Base-by-base conservation (phyloP, 2,329 filamentous ascomycete genomes). In the Calycina marina region DNA sequence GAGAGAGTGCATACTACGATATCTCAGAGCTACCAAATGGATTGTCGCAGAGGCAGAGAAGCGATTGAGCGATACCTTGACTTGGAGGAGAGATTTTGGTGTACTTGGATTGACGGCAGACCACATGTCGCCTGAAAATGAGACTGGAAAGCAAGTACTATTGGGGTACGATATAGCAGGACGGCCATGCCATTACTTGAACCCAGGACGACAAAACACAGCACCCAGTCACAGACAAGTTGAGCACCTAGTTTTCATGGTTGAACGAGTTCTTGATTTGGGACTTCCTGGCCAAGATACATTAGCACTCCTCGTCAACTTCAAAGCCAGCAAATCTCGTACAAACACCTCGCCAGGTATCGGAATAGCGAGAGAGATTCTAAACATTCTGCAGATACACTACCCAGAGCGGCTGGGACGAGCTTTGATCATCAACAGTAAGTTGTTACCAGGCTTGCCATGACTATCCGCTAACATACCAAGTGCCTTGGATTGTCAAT, bases 21-120 rank as follows among this genome's bases (percentile, higher is more conserved):
- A 93, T 55, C 74, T 98, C 17, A 79, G 88, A 38, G 90, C 90
- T 13, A 86, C 84, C 22, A 94, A 93, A 58, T 98, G 90, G 85
- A 67, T 76, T 44, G 67, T 79, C 30, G 60, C 72, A 26, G 74
- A 88, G 29, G 74, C 90, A 6, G 68, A 77, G 44, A 79, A 77
- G 52, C 78, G 90, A n/a, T 58, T 96, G 25, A 73, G 77, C 44
- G 70, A 70, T 27, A 94, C 88, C 0, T 60, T 96, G 36, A 68
- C 72, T 38, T 98, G 90, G 90, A 74, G 90, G 28, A 71, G 88
- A 35, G 85, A 93, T 51, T 98, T 93, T 51, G 85, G 84, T 29
- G 65, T 92, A 36, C 74, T 69, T 32, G 52, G 59, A 35, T 70
- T 85, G 50, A 86, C 83, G 0, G 65, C 79, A 6, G 86, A 94